Evolutionary conservation across 768 basidiomycete species (phyloP).

Genomic region (Suillus placidus): DNA sequence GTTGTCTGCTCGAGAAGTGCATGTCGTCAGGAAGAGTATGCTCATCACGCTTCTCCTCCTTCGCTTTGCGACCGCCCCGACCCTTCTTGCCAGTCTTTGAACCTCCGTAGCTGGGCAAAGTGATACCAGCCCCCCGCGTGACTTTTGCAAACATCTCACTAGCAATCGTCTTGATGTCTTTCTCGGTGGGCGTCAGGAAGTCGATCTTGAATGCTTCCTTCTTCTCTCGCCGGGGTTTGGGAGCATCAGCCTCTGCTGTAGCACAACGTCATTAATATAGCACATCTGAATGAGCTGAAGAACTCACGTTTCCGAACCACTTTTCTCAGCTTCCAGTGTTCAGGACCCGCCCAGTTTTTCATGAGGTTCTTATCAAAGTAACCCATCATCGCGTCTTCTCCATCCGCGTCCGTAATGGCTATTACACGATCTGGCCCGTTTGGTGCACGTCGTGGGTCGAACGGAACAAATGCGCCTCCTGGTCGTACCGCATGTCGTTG

Average conservation of each 20-base stretch:
- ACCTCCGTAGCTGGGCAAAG: slow-evolving; percentile 56
- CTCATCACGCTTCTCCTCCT: slow-evolving; percentile 67
- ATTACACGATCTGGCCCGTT: slow-evolving; percentile 82
- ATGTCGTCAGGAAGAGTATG: slow-evolving; percentile 93
- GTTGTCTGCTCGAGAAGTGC: slow-evolving; percentile 91
- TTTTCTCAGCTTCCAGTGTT: slow-evolving; percentile 95
- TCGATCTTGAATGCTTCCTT: slow-evolving; percentile 87
- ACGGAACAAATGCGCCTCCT: slow-evolving; percentile 63
- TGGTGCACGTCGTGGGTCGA: slow-evolving; percentile 81
- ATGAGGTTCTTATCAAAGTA: slow-evolving; percentile 87
- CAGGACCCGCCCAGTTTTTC: slow-evolving; percentile 98
- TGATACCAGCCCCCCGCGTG: slow-evolving; percentile 70
- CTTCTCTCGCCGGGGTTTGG: slow-evolving; percentile 62
- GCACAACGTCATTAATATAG: slow-evolving; percentile 30
- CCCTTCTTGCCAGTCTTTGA: slow-evolving; percentile 33
- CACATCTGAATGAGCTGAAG: neutral
- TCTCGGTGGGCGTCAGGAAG: slow-evolving; percentile 63
- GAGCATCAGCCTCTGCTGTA: slow-evolving; percentile 48
- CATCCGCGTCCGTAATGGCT: slow-evolving; percentile 77
- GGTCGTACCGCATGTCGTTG: slow-evolving; percentile 40
- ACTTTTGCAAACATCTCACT: slow-evolving; percentile 82
- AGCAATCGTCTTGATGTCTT: slow-evolving; percentile 58
- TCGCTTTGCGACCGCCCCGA: slow-evolving; percentile 49
- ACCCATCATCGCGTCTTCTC: slow-evolving; percentile 63
- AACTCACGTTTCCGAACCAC: slow-evolving; percentile 74